Percentiles rank a stretch among this genome's conserved stretches.
Conservation (phyloP, 805 yeast genomes). For the Kregervanrija delftensis region DNA sequence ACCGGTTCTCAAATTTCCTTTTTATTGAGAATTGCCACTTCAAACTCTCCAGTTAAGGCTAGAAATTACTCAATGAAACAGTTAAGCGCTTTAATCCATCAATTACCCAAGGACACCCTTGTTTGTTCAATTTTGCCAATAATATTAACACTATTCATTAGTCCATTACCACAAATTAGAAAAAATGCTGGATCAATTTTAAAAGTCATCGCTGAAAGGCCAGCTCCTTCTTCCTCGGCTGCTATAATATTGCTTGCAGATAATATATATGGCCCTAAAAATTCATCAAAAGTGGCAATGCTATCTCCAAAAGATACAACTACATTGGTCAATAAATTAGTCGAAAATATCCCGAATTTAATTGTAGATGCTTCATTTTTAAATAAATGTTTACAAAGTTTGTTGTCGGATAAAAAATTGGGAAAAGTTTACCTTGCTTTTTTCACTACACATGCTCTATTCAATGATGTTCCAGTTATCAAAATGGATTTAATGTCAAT, state of each 20-base stretch:
- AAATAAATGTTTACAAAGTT: slow-evolving; percentile 25
- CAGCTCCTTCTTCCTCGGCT: slow-evolving; percentile 24
- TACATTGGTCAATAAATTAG: slow-evolving; percentile 33
- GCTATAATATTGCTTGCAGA: slow-evolving; percentile 44
- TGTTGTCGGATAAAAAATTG: slow-evolving; percentile 44
- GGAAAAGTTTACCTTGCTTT: slow-evolving; percentile 56
- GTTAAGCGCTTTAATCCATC: slow-evolving; percentile 31
- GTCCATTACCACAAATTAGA: slow-evolving; percentile 46
- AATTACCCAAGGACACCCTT: slow-evolving; percentile 26
- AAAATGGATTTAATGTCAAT: slow-evolving; percentile 45
- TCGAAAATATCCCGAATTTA: slow-evolving; percentile 34
- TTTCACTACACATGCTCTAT: slow-evolving; percentile 60
- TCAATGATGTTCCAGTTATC: slow-evolving; percentile 44
- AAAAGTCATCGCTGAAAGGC: slow-evolving; percentile 26
- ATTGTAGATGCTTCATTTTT: slow-evolving; percentile 45
- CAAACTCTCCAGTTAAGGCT: slow-evolving; percentile 52
- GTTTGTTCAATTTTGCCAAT: slow-evolving; percentile 55
- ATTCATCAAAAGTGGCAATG: slow-evolving; percentile 41
- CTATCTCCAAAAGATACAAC: slow-evolving; percentile 62
- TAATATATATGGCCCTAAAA: slow-evolving; percentile 48
- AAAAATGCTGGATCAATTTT: slow-evolving; percentile 32
- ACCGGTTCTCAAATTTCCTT: slow-evolving; percentile 39
- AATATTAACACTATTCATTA: slow-evolving; percentile 46
- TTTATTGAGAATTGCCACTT: slow-evolving; percentile 46
- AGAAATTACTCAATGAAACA: slow-evolving; percentile 43